Evolutionary conservation across 2,329 filamentous ascomycete genomes (phyloP), one percentile per base, ranked within the genome.

Genomic region (Colletotrichum somersetense): DNA sequence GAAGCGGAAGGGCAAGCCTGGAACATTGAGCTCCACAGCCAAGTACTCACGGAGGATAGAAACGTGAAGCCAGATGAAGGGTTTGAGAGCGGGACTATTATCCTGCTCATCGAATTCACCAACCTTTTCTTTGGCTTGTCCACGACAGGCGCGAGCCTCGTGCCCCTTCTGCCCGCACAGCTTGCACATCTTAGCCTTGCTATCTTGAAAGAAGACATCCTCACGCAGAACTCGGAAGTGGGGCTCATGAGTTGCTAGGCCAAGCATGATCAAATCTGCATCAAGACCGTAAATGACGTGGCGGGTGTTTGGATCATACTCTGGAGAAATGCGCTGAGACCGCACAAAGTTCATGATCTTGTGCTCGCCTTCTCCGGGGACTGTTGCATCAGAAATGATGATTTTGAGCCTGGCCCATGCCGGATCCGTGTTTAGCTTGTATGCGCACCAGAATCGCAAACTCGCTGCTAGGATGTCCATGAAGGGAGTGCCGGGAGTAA

Each of bases 281-380:
- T 99, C 96, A 76, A 99, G 87, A 62, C 96, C 96, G 80, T 99
- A 99, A 74, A 99, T 98, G 77, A 99, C 97, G 83, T 99, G 96
- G 73, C 93, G 93, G 30, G 96, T 98, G 81, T 99, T 98, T 33
- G 96, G 96, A 78, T 99, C 92, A 81, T 99, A 95, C 75, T 97
- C 92, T 6, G 95, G 92, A 65, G 94, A 96, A 62, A 93, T 90
- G 78, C 96, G 91, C 82, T 99, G 97, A 48, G 96, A 97, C 78
- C 96, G 92, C 75, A 99, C 90, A 81, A 98, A 99, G 76, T 96
- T 92, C 96, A 99, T 99, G 79, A 99, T 98, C 83, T 99, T 99
- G 83, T 99, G 96, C 84, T 99, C 96, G 80, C 96, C 96, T 84
- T 99, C 96, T 79, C 96, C 96, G 66, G 96, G 96, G 50, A 99